These are phyloP conservation scores for Aristolochia fimbriata DNA, from an alignment of 164 flowering plant species.

Conservation along the genomic window DNA sequence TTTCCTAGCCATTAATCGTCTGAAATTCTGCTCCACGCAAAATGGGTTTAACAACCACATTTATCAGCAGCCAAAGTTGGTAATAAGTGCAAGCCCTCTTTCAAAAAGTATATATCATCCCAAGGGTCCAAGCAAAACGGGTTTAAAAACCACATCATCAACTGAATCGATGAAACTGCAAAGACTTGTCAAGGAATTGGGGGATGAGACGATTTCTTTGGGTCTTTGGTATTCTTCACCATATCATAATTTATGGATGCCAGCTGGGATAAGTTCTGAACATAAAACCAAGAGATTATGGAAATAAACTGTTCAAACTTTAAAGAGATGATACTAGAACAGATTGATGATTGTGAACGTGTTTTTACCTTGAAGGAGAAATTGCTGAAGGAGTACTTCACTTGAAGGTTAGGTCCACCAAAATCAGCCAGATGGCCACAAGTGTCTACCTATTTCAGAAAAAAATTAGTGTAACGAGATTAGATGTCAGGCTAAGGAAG, in stretches of 20 bases:
- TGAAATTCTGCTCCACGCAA: no score
- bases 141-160: no score
- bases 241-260: constrained; percentile 94
- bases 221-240: constrained; percentile 44
- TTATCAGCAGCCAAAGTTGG: no score
- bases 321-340: background rate
- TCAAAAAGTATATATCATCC: no score
- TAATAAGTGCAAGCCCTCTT: no score
- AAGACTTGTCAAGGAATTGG: constrained; percentile 19
- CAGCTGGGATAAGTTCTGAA: constrained; percentile 92
- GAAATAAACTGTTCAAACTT: background rate
- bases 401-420: no score
- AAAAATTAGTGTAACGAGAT: constrained; percentile 49
- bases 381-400: constrained; percentile 95
- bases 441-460: constrained; percentile 31
- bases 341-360: background rate
- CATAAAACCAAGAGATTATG: constrained; percentile 7
- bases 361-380: constrained; percentile 89
- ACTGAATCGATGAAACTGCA: no score
- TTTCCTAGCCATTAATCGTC: no score
- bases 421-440: no score
- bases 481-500: background rate
- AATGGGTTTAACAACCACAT: no score
- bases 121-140: no score
- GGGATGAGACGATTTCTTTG: constrained; percentile 24